A percentile compares a stretch with the other conserved stretches of the same genome.
phyloP scores from a whole-genome alignment of 352 stramenopile species.

The Sclerospora graminicola region DNA sequence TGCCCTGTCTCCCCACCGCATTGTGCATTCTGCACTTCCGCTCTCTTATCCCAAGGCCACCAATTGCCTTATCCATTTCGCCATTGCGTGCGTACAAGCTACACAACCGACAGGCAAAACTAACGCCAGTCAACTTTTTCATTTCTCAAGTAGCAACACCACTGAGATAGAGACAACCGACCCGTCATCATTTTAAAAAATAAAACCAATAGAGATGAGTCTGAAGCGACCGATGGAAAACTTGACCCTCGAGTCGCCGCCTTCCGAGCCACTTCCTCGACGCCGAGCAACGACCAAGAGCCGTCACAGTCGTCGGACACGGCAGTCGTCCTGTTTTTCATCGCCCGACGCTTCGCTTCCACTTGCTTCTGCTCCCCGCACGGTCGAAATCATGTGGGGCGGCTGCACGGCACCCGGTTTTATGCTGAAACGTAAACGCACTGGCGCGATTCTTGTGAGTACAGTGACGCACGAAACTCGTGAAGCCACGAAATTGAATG shows the following conservation, averaged over 20 bases:
- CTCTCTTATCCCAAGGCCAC: slow-evolving; percentile 7
- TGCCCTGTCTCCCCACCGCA: neutral
- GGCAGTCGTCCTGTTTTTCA: neutral
- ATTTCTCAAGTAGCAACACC: too few relatives aligned
- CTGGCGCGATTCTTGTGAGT: slow-evolving; percentile 55
- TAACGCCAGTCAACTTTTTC: too few relatives aligned
- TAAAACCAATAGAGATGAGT: too few relatives aligned
- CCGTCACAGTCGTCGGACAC: neutral
- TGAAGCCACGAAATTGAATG: slow-evolving; percentile 23
- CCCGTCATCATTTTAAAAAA: too few relatives aligned
- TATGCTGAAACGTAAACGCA: slow-evolving; percentile 69
- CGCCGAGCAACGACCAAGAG: neutral
- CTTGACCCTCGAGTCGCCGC: neutral
- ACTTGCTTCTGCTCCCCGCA: slow-evolving; percentile 28
- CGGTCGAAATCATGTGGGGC: slow-evolving; percentile 64
- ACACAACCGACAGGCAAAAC: neutral
- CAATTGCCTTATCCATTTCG: slow-evolving; percentile 12
- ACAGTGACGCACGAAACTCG: slow-evolving; percentile 30
- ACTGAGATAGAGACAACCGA: too few relatives aligned
- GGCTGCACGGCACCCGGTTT: slow-evolving; percentile 42
- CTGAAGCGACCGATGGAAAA: neutral
- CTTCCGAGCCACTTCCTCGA: neutral
- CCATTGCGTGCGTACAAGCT: neutral
- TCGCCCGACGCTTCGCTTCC: slow-evolving; percentile 4
- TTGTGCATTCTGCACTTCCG: neutral